phyloP scores from a whole-genome alignment of 208 protist genomes.

The Blechomonas ayalai region DNA sequence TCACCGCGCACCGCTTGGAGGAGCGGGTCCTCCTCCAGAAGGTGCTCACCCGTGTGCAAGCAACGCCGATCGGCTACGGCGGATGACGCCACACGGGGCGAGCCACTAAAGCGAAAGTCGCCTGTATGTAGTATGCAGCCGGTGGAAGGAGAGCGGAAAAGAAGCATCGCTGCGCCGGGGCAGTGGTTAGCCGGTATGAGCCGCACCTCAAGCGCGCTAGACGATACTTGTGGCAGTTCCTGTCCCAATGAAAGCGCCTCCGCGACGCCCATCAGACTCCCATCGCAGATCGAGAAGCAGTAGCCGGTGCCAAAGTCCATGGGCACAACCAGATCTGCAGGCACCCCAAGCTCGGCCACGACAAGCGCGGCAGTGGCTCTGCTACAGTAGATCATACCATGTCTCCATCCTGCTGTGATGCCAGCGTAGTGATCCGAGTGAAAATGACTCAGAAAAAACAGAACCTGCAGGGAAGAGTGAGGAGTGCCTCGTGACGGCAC shows the following conservation, averaged over 20 bases:
- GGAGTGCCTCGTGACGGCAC: too few species aligned
- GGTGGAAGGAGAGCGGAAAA: slow-evolving; percentile 57
- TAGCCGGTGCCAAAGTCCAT: slow-evolving; percentile 43
- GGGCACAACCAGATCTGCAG: slow-evolving; percentile 18
- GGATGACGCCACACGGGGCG: background rate
- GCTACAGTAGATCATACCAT: slow-evolving; percentile 68
- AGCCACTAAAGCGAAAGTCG: slow-evolving; percentile 87
- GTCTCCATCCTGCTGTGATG: slow-evolving; percentile 27
- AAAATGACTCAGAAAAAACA: slow-evolving; percentile 89
- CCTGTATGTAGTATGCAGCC: slow-evolving; percentile 85
- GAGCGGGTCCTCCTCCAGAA: slow-evolving; percentile 40
- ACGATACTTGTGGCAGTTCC: background rate
- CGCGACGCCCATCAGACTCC: slow-evolving; percentile 8
- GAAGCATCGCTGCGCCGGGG: slow-evolving; percentile 85
- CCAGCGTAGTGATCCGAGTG: slow-evolving; percentile 91
- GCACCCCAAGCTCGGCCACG: slow-evolving; percentile 28
- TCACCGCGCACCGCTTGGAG: slow-evolving; percentile 28
- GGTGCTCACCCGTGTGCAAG: slow-evolving; percentile 14
- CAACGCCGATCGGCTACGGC: background rate
- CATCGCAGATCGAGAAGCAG: slow-evolving; percentile 36
- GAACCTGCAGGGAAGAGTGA: slow-evolving; percentile 2
- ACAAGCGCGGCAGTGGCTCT: slow-evolving; percentile 52
- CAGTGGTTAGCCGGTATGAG: slow-evolving; percentile 89
- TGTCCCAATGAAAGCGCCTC: slow-evolving; percentile 3
- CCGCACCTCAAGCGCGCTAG: slow-evolving; percentile 22